Evolutionary conservation across 164 flowering plant species (phyloP), one percentile per base, ranked within the genome.

Genomic region (Vitis rupestris): DNA sequence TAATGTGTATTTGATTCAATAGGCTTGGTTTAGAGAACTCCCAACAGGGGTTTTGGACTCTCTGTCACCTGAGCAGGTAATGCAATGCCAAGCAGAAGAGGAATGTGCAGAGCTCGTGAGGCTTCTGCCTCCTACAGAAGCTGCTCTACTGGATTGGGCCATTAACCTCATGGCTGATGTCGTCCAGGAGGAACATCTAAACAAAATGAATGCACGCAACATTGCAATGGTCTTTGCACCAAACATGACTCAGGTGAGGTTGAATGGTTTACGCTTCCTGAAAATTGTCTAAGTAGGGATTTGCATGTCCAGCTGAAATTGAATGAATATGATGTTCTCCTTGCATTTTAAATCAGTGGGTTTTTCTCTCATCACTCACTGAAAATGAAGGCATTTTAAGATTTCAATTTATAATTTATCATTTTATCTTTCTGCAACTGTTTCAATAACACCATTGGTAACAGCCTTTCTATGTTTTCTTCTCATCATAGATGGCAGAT

Each of bases 1-100:
- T 23, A 1, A 1, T 65, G 29, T 27, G 56, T 17, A 16, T 54
- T 49, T 63, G 15, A 17, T 47, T 65, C 11, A 49, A 5, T 47
- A 92, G 97, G 95, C 95, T 51, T 92, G 97, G 97, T 90, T 92
- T 72, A 82, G 97, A 78, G 97, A 92, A 76, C 89, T 92, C 11
- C 97, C 97, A 23, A 78, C 59, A 60, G 97, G 95, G 27, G 85
- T 92, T 29, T 78, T 92, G 76, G 97, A 92, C 80, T 79, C 94
- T 67, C 78, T 92, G 50, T 65, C 83, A 4, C 88, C 93, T 11
- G 95, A 92, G 77, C 87, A 88, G 70, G 91, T 92, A 63, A 90
- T 88, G 88, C 90, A 82, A 72, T 85, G 86, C 73, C 84, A 86
- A 65, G 64, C 91, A 44, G 97, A 92, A 70, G 96, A 88, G 70